Evolutionary conservation across 495 filamentous ascomycete genomes (phyloP).

Genomic region (Trichoderma erinaceum): DNA sequence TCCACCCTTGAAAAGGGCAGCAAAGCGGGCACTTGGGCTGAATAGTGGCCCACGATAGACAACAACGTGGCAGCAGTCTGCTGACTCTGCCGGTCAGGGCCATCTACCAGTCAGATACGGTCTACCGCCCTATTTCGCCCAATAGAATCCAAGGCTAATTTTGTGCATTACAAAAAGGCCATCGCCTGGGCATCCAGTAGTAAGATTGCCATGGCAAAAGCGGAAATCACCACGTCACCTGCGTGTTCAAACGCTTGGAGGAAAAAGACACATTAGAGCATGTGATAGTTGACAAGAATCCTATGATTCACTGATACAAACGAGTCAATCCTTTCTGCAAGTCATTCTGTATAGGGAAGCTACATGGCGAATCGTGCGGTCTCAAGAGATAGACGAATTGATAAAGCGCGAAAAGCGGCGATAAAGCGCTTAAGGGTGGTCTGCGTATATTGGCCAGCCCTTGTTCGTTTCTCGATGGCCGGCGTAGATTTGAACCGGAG

Average conservation of each 20-base stretch:
- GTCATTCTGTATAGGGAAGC: not conserved
- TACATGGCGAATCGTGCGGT: not conserved
- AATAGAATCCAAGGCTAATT: not conserved
- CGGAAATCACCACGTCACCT: conserved; percentile 5
- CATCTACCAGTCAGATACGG: conserved; percentile 1
- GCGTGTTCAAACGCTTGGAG: not conserved
- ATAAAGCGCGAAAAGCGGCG: not conserved
- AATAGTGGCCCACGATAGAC: not conserved
- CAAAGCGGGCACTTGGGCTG: conserved; percentile 8
- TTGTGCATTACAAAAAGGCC: not conserved
- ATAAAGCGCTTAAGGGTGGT: not conserved
- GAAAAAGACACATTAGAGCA: not conserved
- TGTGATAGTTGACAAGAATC: not conserved
- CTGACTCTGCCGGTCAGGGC: not conserved
- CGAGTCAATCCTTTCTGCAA: conserved; percentile 1
- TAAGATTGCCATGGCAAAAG: not conserved
- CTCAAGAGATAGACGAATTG: not conserved
- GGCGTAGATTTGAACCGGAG: not conserved
- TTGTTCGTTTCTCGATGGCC: not conserved
- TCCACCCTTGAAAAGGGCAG: not conserved
- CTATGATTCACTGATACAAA: not conserved
- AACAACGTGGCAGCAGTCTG: conserved; percentile 10
- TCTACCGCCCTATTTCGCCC: not conserved
- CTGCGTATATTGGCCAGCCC: not conserved
- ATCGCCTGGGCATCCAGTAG: not conserved